phyloP scores from a whole-genome alignment of 371 early-diverging fungal genomes.

The Mucor lusitanicus region DNA sequence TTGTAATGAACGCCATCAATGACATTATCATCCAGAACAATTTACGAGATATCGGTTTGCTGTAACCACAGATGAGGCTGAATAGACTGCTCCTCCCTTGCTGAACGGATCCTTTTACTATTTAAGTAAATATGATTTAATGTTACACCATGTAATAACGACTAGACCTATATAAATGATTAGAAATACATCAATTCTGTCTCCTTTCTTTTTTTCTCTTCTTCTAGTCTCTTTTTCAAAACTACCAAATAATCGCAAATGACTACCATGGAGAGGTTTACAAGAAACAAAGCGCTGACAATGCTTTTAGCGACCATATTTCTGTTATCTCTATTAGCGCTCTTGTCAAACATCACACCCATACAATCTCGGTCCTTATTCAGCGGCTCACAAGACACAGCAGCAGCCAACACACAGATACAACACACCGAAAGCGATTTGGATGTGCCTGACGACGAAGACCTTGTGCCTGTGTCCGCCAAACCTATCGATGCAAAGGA shows the following conservation, averaged over 20 bases:
- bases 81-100: background rate
- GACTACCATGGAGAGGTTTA: conserved; percentile 18
- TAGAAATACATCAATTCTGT: background rate
- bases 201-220: background rate
- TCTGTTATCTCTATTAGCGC: conserved; percentile 14
- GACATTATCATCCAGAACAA: conserved; percentile 94
- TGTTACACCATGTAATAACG: background rate
- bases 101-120: background rate
- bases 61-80: conserved; percentile 51
- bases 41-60: conserved; percentile 83
- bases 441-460: conserved; percentile 16
- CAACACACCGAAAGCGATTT: background rate
- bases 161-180: background rate
- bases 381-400: background rate
- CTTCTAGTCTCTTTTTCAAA: background rate
- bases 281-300: conserved; percentile 11
- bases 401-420: background rate
- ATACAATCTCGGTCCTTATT: conserved; percentile 9
- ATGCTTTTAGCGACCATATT: conserved; percentile 20
- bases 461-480: conserved; percentile 12
- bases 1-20: conserved; percentile 94
- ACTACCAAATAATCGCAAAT: background rate
- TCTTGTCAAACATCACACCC: conserved; percentile 14
- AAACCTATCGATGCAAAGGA: conserved; percentile 15
- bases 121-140: background rate